Base-by-base conservation (phyloP, 495 filamentous ascomycete genomes). In the Neurospora sp. region DNA sequence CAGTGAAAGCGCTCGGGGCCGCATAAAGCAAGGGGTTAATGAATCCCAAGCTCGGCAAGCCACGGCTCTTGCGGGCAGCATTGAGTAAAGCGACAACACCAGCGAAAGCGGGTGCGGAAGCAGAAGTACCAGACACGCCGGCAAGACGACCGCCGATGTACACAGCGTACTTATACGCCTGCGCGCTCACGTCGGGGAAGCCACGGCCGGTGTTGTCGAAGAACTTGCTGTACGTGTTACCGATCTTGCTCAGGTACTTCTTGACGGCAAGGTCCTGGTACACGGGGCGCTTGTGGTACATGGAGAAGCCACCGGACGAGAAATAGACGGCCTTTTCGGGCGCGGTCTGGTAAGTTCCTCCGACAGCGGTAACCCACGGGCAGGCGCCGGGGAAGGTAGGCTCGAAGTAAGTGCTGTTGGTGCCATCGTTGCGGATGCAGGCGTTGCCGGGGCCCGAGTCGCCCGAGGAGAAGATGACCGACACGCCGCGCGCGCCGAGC, bases 1-100 rank as follows among this genome's bases (percentile, higher is more conserved):
- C 92, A 16, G 86, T 92, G 70, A 93, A 81, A 1, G 83, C 89
- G 35, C 35, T 37, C 10, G 79, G 79, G 12, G 74, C 79, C 10
- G 81, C 81, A 80, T 93, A 94, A 38, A 94, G 75, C 89, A 89
- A 92, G 0, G 91, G 91, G 78, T 94, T 94, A 40, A 93, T 76
- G 83, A 93, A 94, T 0, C 92, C 92, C 70, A 94, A 77, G 0
- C 86, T 80, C 0, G 87, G 81, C 76, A 88, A 79, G 27, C 86
- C 86, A 20, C 82, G 83, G 1, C 84, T 79, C 45, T 90, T 80
- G 1, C 90, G 84, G 0, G 89, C 91, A 73, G 91, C 90, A 73
- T 94, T 93, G 45, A 94, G 82, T 20, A 93, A 81, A 0, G 85
- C 85, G 9, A 94, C 78, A 22, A 94, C 78, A 17, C 87, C 90